Evolutionary conservation across 441 rosid species (phyloP).

Genomic region (California macrophylla): DNA sequence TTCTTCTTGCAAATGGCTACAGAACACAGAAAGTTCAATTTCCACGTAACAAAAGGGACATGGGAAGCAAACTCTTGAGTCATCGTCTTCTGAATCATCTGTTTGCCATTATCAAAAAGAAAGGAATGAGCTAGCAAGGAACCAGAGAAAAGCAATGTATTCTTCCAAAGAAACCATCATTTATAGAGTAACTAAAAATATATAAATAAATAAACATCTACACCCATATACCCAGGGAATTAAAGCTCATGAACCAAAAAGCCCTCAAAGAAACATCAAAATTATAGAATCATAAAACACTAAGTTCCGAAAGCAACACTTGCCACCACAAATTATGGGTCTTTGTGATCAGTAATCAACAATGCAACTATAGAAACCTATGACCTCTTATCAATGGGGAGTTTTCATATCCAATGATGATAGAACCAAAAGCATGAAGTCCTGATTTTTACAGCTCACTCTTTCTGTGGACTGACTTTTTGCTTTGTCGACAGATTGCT

Average conservation of each 20-base stretch:
- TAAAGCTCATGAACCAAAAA: too few relatives aligned
- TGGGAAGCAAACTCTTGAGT: slow-evolving; percentile 40
- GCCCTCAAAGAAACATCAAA: not conserved
- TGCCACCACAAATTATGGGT: too few relatives aligned
- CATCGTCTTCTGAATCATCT: slow-evolving; percentile 46
- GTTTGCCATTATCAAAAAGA: not conserved
- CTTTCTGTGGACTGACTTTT: not conserved
- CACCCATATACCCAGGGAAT: not conserved
- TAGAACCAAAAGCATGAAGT: not conserved
- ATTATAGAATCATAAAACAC: not conserved
- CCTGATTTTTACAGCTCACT: not conserved
- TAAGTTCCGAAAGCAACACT: not conserved
- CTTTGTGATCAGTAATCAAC: too few relatives aligned
- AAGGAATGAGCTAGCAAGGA: not conserved
- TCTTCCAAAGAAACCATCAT: too few relatives aligned
- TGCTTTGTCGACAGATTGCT: not conserved
- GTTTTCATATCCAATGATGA: not conserved
- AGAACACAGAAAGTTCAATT: slow-evolving; percentile 34
- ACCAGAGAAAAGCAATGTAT: not conserved
- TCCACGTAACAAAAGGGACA: slow-evolving; percentile 59
- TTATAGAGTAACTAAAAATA: too few relatives aligned
- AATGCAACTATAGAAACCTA: too few relatives aligned
- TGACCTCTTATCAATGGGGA: too few relatives aligned
- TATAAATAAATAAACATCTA: too few relatives aligned
- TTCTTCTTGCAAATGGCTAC: slow-evolving; percentile 47